Evolutionary conservation across 2,329 filamentous ascomycete genomes (phyloP).

Genomic region (Xylariaceae sp.): DNA sequence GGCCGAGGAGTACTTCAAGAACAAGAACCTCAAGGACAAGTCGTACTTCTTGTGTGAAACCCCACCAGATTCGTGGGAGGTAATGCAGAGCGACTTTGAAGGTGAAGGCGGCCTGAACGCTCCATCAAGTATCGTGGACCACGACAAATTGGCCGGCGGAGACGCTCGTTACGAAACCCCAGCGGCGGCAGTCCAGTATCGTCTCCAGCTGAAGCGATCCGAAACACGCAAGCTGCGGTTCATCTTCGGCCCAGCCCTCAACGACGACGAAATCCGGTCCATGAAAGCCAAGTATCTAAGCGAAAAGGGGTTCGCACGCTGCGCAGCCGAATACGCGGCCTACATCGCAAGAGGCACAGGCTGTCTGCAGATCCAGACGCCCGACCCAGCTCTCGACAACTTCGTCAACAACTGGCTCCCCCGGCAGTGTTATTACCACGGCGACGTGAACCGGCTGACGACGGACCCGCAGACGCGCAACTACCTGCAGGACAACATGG

Average conservation of each 20-base stretch:
- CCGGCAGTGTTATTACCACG: constrained; percentile 56
- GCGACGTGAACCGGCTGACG: constrained; percentile 54
- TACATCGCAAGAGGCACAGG: constrained; percentile 50
- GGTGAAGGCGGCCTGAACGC: constrained; percentile 53
- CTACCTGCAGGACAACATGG: constrained; percentile 59
- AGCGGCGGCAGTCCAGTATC: constrained; percentile 51
- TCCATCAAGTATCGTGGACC: constrained; percentile 40
- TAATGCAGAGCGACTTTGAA: constrained; percentile 49
- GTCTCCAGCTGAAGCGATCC: constrained; percentile 36
- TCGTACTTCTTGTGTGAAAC: constrained; percentile 54
- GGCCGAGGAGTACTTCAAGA: constrained; percentile 53
- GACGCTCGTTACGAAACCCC: constrained; percentile 55
- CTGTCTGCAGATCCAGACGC: constrained; percentile 49
- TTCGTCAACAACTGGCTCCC: constrained; percentile 58
- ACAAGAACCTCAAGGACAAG: constrained; percentile 54
- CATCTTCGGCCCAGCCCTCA: constrained; percentile 51
- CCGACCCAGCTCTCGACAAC: constrained; percentile 52
- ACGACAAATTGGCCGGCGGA: constrained; percentile 37
- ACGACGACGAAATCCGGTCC: constrained; percentile 45
- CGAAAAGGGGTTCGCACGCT: constrained; percentile 43
- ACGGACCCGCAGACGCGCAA: constrained; percentile 58
- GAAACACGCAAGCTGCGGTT: constrained; percentile 48
- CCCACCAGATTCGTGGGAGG: constrained; percentile 48
- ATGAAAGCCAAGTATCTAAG: constrained; percentile 48
- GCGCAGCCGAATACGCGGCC: constrained; percentile 43